These are phyloP conservation scores for Hypoxylon sp. DNA, from an alignment of 2,329 filamentous ascomycete species.

Conservation along the genomic window DNA sequence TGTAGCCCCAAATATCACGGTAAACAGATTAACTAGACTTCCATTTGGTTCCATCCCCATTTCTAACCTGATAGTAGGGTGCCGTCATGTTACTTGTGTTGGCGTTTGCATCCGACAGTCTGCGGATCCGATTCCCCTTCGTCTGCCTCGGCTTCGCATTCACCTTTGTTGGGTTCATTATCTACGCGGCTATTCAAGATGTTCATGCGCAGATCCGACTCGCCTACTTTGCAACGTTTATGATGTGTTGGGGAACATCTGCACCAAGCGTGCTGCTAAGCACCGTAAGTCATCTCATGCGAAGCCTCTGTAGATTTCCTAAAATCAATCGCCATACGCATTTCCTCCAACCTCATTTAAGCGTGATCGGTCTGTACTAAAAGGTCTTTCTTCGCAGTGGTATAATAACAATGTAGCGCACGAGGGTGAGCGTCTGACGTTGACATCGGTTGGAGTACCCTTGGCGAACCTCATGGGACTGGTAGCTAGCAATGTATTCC, in stretches of 20 bases:
- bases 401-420: constrained; percentile 89
- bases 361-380: neutral
- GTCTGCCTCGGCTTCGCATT: constrained; percentile 80
- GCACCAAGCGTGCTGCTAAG: constrained; percentile 77
- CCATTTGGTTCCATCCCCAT: neutral
- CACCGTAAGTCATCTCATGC: constrained; percentile 47
- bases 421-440: constrained; percentile 76
- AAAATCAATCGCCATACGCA: neutral
- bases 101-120: constrained; percentile 77
- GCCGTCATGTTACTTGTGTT: constrained; percentile 79
- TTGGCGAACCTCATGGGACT: constrained; percentile 83
- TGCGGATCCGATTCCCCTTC: constrained; percentile 78
- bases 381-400: constrained; percentile 58
- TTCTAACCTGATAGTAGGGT: constrained; percentile 57
- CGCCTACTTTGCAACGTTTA: constrained; percentile 82
- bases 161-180: constrained; percentile 82
- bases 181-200: constrained; percentile 78
- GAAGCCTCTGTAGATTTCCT: constrained; percentile 2
- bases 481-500: constrained; percentile 77
- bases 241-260: constrained; percentile 86
- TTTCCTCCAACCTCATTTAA: neutral
- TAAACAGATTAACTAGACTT: constrained; percentile 29
- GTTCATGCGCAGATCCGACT: constrained; percentile 71
- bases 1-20: constrained; percentile 80
- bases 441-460: constrained; percentile 80